Evolutionary conservation across 768 basidiomycete genomes (phyloP), one percentile per base, ranked within the genome.

Genomic region (Cytidiella melzeri): DNA sequence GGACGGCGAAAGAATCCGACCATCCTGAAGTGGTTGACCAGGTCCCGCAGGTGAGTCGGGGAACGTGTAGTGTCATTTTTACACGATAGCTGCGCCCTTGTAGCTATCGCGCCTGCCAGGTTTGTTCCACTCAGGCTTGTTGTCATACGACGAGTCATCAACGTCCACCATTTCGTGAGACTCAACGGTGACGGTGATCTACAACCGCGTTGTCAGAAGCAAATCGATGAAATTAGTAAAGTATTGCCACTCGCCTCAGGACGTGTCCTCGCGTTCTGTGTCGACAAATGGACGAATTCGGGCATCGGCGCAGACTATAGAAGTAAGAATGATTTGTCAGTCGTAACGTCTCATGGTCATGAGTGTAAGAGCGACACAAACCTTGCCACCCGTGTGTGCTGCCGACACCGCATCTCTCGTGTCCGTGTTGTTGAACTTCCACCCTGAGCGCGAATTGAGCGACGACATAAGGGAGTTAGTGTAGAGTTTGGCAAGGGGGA

Each of bases 401-500:
- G n/a, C n/a, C n/a, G 5, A 3, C 37, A 21, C 20, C 15, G 41
- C 21, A 42, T 41, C 47, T 41, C 36, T 19, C 25, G 47, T n/a
- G 9, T 48, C 9, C 26, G 34, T 37, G 41, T 25, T 34, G 45
- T 24, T 20, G 40, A 36, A 45, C 30, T 53, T 57, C 61, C 61
- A 64, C 12, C 54, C 60, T 12, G 57, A 46, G 15, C 67, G 62
- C 12, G 64, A 57, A 43, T 67, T 67, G 25, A 69, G 48, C 26
- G 57, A 64, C 24, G 65, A 62, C 62, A 69, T 58, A 10, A 69
- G 54, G 2, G 62, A 63, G 57, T 67, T 67, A 21, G 62, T 64
- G 47, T 68, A 68, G 6, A 68, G 53, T 55, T 68, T 68, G 13
- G 62, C 61, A 23, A 68, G 61, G 1, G 67, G 63, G n/a, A 66